Base-by-base conservation (phyloP, 2,329 filamentous ascomycete genomes). In the Verticillium dahliae region DNA sequence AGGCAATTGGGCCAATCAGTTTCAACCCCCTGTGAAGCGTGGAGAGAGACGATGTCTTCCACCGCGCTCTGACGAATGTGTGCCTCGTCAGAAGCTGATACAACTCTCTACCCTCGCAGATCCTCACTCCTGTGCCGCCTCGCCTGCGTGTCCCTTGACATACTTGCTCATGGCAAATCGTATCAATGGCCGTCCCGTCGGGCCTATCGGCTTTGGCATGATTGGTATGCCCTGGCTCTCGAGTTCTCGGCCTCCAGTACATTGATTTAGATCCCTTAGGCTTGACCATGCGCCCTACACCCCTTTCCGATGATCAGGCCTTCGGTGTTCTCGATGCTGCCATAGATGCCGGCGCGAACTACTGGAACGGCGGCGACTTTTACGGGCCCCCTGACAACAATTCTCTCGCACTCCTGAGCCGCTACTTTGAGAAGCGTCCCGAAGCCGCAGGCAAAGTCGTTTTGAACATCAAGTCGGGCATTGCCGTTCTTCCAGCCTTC, bases 191-290 rank as follows among this genome's bases (percentile, higher is more conserved):
- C 69, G 67, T 27, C 45, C 65, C 58, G 66, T 69, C 54, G 67
- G 67, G n/a, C 60, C 58, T 58, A 67, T 69, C 15, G 66, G 68
- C 60, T 71, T 62, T 33, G 69, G 69, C 41, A 66, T 70, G 60
- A 69, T 71, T 66, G 63, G 69, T 69, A 65, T 60, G 41, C 4
- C 15, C n/a, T 52, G 9, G 7, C 7, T 27, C 10, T 9, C 22
- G 27, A 3, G 6, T 22, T 10, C 4, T 18, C 13, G 15, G 22
- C 18, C 7, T 11, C 45, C 22, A 7, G n/a, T 22, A 10, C 15
- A 50, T 7, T n/a, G 15, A 10, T 18, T 9, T 18, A 22, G 22
- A 50, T 18, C 11, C 22, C 45, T n/a, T 18, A 50, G 45, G 45
- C 18, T 18, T 50, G 45, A 50, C 45, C 45, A 50, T 50, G 45